Evolutionary conservation across 1,284 basidiomycete species (phyloP).

Genomic region (Coriolopsis trogii): DNA sequence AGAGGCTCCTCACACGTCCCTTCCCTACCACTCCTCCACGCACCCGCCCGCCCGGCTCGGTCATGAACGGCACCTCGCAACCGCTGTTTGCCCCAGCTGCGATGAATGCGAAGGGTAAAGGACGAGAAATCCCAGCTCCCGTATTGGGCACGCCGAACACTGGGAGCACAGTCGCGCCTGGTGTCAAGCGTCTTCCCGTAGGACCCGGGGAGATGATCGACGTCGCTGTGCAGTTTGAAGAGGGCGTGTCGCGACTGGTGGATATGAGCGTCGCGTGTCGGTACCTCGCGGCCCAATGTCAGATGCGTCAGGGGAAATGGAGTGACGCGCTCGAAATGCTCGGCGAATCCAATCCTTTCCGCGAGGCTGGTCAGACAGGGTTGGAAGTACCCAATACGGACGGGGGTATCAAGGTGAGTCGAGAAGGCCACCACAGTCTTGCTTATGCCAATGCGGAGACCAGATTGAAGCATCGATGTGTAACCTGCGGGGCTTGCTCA

Average conservation of each 20-base stretch:
- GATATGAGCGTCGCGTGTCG: constrained; percentile 93
- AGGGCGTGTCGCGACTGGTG: constrained; percentile 75
- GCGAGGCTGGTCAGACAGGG: constrained; percentile 64
- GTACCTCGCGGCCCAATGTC: constrained; percentile 93
- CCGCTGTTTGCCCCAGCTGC: constrained; percentile 26
- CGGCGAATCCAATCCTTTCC: constrained; percentile 89
- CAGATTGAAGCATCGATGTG: constrained; percentile 96
- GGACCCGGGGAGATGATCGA: constrained; percentile 68
- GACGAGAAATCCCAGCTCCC: constrained; percentile 50
- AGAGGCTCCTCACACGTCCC: constrained; percentile 86
- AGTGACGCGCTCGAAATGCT: constrained; percentile 92
- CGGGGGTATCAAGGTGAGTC: constrained; percentile 84
- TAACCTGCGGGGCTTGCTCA: constrained; percentile 89
- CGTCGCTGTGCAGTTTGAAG: constrained; percentile 60
- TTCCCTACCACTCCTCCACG: constrained; percentile 59
- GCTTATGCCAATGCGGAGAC: constrained; percentile 18
- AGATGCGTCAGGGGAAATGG: constrained; percentile 93
- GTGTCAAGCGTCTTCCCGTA: constrained; percentile 62
- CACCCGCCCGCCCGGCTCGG: constrained; percentile 36
- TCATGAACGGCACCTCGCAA: constrained; percentile 47
- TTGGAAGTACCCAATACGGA: constrained; percentile 76
- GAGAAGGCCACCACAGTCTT: too few relatives aligned
- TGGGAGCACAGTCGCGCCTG: constrained; percentile 26
- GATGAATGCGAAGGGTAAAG: constrained; percentile 54
- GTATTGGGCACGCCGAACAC: constrained; percentile 12